phyloP scores from a whole-genome alignment of 1,139 yeast species.

The Candida freyschussii region DNA sequence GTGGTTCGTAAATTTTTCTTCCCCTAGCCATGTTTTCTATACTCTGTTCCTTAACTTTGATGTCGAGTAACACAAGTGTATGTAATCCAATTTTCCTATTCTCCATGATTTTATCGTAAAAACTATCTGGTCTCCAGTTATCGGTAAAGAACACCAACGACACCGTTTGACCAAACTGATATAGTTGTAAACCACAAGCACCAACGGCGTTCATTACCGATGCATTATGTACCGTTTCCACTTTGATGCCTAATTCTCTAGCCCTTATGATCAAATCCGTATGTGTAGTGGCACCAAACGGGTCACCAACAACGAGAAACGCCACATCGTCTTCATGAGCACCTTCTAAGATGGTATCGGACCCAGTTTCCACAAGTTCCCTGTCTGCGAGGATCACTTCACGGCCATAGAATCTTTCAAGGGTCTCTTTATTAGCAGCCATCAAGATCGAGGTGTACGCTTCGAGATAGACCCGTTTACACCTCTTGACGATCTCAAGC shows the following conservation, averaged over 20 bases:
- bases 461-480: constrained; percentile 87
- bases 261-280: constrained; percentile 92
- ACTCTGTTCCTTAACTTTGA: constrained; percentile 95
- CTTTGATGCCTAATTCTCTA: constrained; percentile 70
- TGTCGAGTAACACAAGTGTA: constrained; percentile 81
- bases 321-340: constrained; percentile 85
- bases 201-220: constrained; percentile 98
- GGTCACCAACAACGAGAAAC: constrained; percentile 94
- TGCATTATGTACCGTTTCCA: constrained; percentile 88
- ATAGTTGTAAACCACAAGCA: constrained; percentile 92
- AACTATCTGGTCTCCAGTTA: constrained; percentile 92
- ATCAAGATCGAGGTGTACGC: constrained; percentile 93
- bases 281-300: constrained; percentile 97
- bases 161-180: constrained; percentile 94
- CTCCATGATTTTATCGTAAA: constrained; percentile 84
- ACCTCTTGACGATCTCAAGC: constrained; percentile 71
- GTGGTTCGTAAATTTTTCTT: constrained; percentile 88
- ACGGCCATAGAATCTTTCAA: constrained; percentile 81
- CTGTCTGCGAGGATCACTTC: constrained; percentile 87
- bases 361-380: constrained; percentile 86
- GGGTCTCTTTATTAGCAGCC: constrained; percentile 71
- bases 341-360: constrained; percentile 72
- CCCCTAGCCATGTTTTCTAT: constrained; percentile 94
- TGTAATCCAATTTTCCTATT: constrained; percentile 88
- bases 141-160: constrained; percentile 95